phyloP scores from a whole-genome alignment of 345 rosid species.

The Alliaria petiolata region DNA sequence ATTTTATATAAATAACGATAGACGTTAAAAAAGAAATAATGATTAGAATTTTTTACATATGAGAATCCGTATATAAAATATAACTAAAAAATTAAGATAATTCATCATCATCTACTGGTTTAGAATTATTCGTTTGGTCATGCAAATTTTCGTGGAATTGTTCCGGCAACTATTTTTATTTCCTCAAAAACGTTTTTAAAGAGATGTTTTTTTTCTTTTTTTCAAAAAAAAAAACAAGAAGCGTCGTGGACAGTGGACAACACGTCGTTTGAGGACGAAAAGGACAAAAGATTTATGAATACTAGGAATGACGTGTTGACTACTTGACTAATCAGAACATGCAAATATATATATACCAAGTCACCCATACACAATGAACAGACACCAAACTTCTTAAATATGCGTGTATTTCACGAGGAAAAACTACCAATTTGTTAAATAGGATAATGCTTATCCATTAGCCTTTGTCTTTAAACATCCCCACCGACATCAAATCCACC shows the following conservation, averaged over 20 bases:
- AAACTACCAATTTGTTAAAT: too few relatives aligned
- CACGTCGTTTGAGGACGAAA: neutral
- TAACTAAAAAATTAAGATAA: neutral
- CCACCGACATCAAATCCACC: too few relatives aligned
- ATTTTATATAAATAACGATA: too few relatives aligned
- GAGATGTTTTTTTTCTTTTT: too few relatives aligned
- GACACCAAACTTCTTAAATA: too few relatives aligned
- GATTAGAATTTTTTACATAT: neutral
- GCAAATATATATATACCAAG: too few relatives aligned
- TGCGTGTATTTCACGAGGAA: too few relatives aligned
- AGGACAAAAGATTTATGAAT: neutral
- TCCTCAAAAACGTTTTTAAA: neutral
- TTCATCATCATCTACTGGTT: neutral
- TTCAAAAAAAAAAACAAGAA: neutral
- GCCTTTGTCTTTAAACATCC: too few relatives aligned
- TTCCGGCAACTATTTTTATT: neutral
- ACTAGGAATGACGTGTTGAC: neutral
- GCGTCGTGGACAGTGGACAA: neutral
- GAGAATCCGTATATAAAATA: neutral
- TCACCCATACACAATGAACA: too few relatives aligned
- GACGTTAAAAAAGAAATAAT: too few relatives aligned
- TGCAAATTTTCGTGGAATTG: neutral
- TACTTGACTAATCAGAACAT: neutral
- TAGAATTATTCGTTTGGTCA: neutral
- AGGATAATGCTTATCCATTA: too few relatives aligned